A percentile compares a stretch with the other conserved stretches of the same genome.
Conservation (phyloP, 139 green algal genomes). For the Penium margaritaceum region DNA sequence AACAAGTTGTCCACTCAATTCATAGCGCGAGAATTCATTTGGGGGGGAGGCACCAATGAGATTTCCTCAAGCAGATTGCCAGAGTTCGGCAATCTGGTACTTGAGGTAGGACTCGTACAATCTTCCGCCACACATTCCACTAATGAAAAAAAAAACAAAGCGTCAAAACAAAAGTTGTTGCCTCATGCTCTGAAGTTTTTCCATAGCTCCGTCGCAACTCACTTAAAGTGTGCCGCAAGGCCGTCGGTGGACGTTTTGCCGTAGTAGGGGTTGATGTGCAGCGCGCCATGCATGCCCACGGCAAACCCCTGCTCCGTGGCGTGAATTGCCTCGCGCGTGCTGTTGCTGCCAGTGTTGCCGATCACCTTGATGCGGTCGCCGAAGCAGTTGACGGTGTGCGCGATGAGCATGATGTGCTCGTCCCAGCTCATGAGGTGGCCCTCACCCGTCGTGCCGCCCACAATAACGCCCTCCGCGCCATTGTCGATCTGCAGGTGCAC, state of each 20-base stretch:
- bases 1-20: too few species aligned
- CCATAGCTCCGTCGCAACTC: background rate
- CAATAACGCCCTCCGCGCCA: slow-evolving; percentile 71
- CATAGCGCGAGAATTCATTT: too few species aligned
- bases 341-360: slow-evolving; percentile 96
- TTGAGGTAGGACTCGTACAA: too few species aligned
- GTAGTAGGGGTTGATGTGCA: slow-evolving; percentile 94
- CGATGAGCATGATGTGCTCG: slow-evolving; percentile 99
- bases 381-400: slow-evolving; percentile 82
- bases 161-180: too few species aligned
- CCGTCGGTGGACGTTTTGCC: slow-evolving; percentile 85
- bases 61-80: too few species aligned
- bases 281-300: slow-evolving; percentile 92
- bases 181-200: too few species aligned
- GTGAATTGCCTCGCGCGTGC: slow-evolving; percentile 87
- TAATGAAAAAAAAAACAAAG: too few species aligned
- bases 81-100: too few species aligned
- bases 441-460: slow-evolving; percentile 93
- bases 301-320: slow-evolving; percentile 90
- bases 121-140: too few species aligned
- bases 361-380: slow-evolving; percentile 67
- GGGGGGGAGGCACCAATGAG: too few species aligned
- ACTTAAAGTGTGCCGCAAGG: slow-evolving; percentile 71
- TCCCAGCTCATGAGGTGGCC: slow-evolving; percentile 91
- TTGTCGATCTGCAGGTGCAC: slow-evolving; percentile 23